Base-by-base conservation (phyloP, 495 filamentous ascomycete species). In the Penicillium salamii region DNA sequence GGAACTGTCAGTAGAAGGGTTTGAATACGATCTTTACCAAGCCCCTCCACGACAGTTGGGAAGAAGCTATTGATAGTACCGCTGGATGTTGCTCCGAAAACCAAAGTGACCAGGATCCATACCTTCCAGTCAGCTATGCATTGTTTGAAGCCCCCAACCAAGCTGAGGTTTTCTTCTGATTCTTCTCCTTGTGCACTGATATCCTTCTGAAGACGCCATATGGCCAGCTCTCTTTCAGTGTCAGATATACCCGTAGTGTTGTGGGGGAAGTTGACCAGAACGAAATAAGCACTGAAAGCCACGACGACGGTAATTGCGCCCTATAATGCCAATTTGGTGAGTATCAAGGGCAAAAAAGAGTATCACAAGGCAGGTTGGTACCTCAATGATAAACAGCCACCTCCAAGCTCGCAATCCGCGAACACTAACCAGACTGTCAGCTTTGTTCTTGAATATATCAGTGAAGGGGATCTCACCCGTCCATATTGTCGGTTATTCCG, bases 241-340 rank as follows among this genome's bases (percentile, higher is more conserved):
- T 83, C 76, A 7, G 72, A 82, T 18, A 89, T 63, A 83, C 86
- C 87, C 5, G 56, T 64, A 1, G 85, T 88, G 35, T 85, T 88
- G n/a, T 81, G 69, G 17, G 87, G 86, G 50, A 87, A 86, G 61
- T 90, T 82, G 6, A 86, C 85, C 12, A 90, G 66, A 14, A 86
- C 65, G 49, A 82, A 81, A 52, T 70, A 78, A 36, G 77, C 75
- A 26, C 53, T 57, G 18, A 68, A 52, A 21, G 74, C 75, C 24
- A 78, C 65, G 12, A 75, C 58, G 31, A 79, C 63, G 0, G 76
- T 75, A 29, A 58, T 67, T 17, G 54, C 74, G 34, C 85, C 86
- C 58, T 88, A 83, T 40, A 88, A 41, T 23, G 3, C 59, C 42
- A 15, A 52, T 49, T 21, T 44, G 29, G 17, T 51, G 56, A 14